Evolutionary conservation across 257 asterid species (phyloP), one percentile per base, ranked within the genome.

Genomic region (Gentiana macrophylla): DNA sequence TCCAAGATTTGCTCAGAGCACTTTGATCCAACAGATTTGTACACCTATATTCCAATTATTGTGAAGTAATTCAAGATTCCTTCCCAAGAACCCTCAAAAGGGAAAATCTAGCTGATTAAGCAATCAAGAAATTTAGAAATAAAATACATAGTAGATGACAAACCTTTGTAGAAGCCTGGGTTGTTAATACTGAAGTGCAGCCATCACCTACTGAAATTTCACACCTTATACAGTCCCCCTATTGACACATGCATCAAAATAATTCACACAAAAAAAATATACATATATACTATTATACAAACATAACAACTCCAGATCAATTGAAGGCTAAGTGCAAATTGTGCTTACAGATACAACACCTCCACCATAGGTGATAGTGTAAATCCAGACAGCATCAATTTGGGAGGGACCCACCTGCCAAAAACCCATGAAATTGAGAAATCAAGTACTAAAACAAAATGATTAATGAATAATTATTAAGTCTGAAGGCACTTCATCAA

Each of bases 121-220:
- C 8, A 56, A 13, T 41, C 9, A 35, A 5, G 48, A 45, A 34
- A 46, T 13, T 0, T 24, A 24, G 24, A 24, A 24, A n/a, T 12
- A 11, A 52, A 43, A 46, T 46, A 11, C 61, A 53, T 32, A 35
- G 35, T 6, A 71, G 70, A 66, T 57, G 52, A 0, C 48, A 58
- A 52, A 90, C 95, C 97, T 92, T 92, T 32, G 97, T 92, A 15
- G 98, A 92, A 55, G 98, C 94, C 73, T 92, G 98, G 59, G 98
- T 92, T 43, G 98, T 85, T 72, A 92, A 73, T 66, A 92, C 95
- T 0, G 95, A 74, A 49, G 84, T 85, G 62, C 94, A 85, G 35
- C 72, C 77, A 69, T 83, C 93, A 43, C 78, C 86, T 5, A 88
- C 81, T 41, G 74, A 65, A 70, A 80, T 64, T 61, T 78, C 80